Evolutionary conservation across 345 rosid species (phyloP), one percentile per base, ranked within the genome.

Genomic region (Bretschneidera sinensis): DNA sequence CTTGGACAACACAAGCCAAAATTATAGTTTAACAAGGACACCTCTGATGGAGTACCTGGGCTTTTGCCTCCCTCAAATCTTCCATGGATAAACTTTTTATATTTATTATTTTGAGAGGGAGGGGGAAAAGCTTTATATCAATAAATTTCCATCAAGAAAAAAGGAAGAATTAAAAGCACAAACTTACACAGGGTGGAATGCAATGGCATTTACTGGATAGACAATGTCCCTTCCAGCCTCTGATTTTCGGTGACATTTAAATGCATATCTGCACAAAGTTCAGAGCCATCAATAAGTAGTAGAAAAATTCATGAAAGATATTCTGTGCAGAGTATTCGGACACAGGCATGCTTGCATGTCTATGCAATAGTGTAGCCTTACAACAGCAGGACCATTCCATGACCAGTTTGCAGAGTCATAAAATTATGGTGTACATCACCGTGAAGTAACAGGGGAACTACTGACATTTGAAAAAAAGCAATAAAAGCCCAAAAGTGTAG

Each of bases 151-250:
- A 28, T 28, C 31, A 24, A 48, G 48, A 51, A 19, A 39, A 39
- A 17, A 16, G 9, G 9, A 39, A 39, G 1, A 39, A 11, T 39
- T 11, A 5, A 39, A 39, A 39, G 13, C 39, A 59, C 63, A 64
- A 57, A 77, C 99, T 88, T 76, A 94, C 99, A 95, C 84, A 51
- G 99, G 99, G 61, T 91, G 99, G 78, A 88, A 91, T 21, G 96
- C 99, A 54, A 95, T 86, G 61, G 97, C 90, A 75, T 91, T 95
- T 48, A 91, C 97, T 43, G 97, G 95, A 81, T 88, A 85, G 52
- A 91, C 96, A 56, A 95, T 83, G 79, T 91, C 99, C 64, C 85
- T 79, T 73, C 97, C 99, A 51, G 95, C 97, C 82, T 91, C 97
- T 24, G 97, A 82, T 79, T 95, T 91, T 52, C 99, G 81, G 72